A percentile compares a stretch with the other conserved stretches of the same genome.
Conservation (phyloP, 1,284 basidiomycete species). For the Dichomitus squalens region DNA sequence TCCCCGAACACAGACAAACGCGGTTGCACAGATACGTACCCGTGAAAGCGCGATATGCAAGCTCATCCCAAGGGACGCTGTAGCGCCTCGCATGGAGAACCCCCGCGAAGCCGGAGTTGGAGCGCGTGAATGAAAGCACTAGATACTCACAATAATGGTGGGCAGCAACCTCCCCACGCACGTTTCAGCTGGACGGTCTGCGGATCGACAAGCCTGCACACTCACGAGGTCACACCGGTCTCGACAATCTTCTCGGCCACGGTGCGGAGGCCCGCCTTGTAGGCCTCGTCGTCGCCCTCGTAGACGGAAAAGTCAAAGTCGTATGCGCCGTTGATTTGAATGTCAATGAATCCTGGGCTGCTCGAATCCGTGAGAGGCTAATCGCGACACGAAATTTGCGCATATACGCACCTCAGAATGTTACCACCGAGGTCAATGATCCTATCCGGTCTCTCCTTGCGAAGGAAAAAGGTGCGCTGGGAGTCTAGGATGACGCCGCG, state of each 20-base stretch:
- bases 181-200: slow-evolving; percentile 3
- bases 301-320: slow-evolving; percentile 88
- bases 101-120: not conserved
- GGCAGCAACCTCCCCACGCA: slow-evolving; percentile 57
- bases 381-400: not conserved
- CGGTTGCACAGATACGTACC: slow-evolving; percentile 7
- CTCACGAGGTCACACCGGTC: slow-evolving; percentile 86
- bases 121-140: not conserved
- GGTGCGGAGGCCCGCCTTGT: slow-evolving; percentile 67
- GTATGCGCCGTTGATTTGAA: slow-evolving; percentile 88
- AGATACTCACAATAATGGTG: slow-evolving; percentile 70
- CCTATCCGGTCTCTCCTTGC: slow-evolving; percentile 60
- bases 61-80: slow-evolving; percentile 1
- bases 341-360: slow-evolving; percentile 79
- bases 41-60: slow-evolving; percentile 1
- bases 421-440: slow-evolving; percentile 71
- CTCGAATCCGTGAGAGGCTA: not conserved
- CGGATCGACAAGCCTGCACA: slow-evolving; percentile 27
- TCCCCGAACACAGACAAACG: not conserved
- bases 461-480: slow-evolving; percentile 67
- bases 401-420: slow-evolving; percentile 59
- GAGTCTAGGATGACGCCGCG: slow-evolving; percentile 67
- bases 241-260: slow-evolving; percentile 80
- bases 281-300: slow-evolving; percentile 68
- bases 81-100: not conserved